Conservation (phyloP, 1,139 yeast species). For the Blastobotrys capitulatus region DNA sequence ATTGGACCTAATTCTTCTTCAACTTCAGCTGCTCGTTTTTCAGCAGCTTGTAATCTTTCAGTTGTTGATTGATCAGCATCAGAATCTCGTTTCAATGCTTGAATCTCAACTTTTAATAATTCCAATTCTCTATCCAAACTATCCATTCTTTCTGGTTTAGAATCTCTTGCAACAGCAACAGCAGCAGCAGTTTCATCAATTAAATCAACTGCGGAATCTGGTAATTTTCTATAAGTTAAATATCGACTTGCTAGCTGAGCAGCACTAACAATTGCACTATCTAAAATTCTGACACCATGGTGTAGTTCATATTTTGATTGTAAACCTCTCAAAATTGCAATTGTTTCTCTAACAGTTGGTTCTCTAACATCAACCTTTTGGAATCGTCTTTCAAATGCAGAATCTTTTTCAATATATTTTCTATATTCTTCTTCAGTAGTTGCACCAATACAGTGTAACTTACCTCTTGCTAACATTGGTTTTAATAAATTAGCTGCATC, state of each 20-base stretch:
- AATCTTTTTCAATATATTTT: conserved; percentile 89
- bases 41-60: conserved; percentile 77
- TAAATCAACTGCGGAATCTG: conserved; percentile 96
- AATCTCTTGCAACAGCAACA: conserved; percentile 96
- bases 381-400: conserved; percentile 98
- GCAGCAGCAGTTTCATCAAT: conserved; percentile 97
- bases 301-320: conserved; percentile 96
- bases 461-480: conserved; percentile 96
- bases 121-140: conserved; percentile 88
- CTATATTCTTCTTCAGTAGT: conserved; percentile 94
- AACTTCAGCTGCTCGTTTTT: conserved; percentile 71
- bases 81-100: conserved; percentile 93
- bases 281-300: conserved; percentile 95
- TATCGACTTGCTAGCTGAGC: conserved; percentile 94
- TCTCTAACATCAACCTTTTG: conserved; percentile 96
- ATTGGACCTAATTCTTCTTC: conserved; percentile 84
- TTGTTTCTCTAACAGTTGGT: conserved; percentile 86
- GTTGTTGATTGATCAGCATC: conserved; percentile 83
- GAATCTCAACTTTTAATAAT: conserved; percentile 88
- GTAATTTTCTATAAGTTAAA: conserved; percentile 89
- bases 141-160: conserved; percentile 95
- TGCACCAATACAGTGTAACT: conserved; percentile 96
- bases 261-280: conserved; percentile 90
- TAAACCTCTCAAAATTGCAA: conserved; percentile 92
- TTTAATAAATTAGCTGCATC: conserved; percentile 96